Base-by-base conservation (phyloP, 1,284 basidiomycete species). In the Microstroma glucosiphilum region DNA sequence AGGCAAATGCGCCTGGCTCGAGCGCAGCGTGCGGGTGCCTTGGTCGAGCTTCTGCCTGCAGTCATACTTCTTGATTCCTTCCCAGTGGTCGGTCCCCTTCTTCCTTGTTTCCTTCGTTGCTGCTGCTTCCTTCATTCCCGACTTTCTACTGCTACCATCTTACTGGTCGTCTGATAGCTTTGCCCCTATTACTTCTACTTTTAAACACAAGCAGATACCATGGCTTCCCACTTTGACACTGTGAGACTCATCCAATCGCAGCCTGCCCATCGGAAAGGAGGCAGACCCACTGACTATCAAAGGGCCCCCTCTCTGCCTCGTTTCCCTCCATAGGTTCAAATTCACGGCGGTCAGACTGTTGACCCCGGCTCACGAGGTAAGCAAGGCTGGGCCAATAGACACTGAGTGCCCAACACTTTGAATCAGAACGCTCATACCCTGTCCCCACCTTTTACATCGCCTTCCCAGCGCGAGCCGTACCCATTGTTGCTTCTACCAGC, bases 321-420 rank as follows among this genome's bases (percentile, higher is more conserved):
- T 37, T 37, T 37, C 30, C 30, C 9, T 37, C 30, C 30, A 9
- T 9, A 37, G 30, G 30, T 78, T 41, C 76, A 90, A 81, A 83
- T 92, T 41, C 91, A 92, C 73, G 90, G 87, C 46, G 90, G 91
- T 11, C 89, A 91, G 72, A 80, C 81, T 13, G 84, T 85, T 7
- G 89, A 90, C 80, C 81, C 86, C 0, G 80, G 86, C 41, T 89
- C 88, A 23, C 87, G 89, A 66, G 51, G 43, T 48, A 12, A 48
- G 43, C 13, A 48, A 6, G 13, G 17, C 13, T 12, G 12, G 12
- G 43, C 43, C 43, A 21, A 48, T 6, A 48, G 43, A 21, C 15
- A 21, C 6, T 6, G 17, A 48, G 6, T 37, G 30, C 30, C 30
- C 6, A 3, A 21, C 41, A 48, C 86, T 37, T 23, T 15, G 40